Evolutionary conservation across 2,329 filamentous ascomycete species (phyloP), one percentile per base, ranked within the genome.

Genomic region (Ophiostoma quercus): DNA sequence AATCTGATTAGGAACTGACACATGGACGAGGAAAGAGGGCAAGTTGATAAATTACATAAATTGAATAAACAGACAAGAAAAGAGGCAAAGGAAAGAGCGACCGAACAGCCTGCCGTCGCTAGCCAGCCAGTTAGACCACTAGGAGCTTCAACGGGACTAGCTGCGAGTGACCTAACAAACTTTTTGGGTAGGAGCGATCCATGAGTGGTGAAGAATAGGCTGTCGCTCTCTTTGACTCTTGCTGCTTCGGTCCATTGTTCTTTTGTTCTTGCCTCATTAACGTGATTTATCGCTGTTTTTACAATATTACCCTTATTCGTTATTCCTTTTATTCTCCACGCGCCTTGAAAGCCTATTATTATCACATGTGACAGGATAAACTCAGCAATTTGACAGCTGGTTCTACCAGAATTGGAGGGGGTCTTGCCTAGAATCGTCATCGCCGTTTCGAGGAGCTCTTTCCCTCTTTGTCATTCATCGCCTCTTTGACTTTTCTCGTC

Each of bases 351-450:
- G 69, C 69, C 69, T 68, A 66, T 68, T 66, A 54, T 67, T 67
- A 37, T 67, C 67, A 68, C 69, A 71, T 71, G 69, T 71, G 69
- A 71, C 67, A 60, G 37, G 11, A 29, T 22, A 14, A 25, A 57
- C 51, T 41, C 3, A 41, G 11, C 12, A 41, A 41, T 12, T 14
- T 25, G n/a, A 4, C 51, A 57, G 16, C 43, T 43, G 19, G 16
- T 47, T 54, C 22, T 57, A n/a, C 25, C 32, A 62, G 25, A 16
- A 6, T 25, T 25, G 8, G 51, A 57, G 51, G 51, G 51, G 51
- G 62, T 65, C 65, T 66, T 70, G 60, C 69, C 66, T 41, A 65
- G 16, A 70, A 70, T 68, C 69, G 69, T 70, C 69, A 68, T 68
- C 69, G 43, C 57, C 51, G 22, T 57, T 60, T 41, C 14, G 51